phyloP scores from a whole-genome alignment of 2,329 filamentous ascomycete species.

The Fusarium redolens region DNA sequence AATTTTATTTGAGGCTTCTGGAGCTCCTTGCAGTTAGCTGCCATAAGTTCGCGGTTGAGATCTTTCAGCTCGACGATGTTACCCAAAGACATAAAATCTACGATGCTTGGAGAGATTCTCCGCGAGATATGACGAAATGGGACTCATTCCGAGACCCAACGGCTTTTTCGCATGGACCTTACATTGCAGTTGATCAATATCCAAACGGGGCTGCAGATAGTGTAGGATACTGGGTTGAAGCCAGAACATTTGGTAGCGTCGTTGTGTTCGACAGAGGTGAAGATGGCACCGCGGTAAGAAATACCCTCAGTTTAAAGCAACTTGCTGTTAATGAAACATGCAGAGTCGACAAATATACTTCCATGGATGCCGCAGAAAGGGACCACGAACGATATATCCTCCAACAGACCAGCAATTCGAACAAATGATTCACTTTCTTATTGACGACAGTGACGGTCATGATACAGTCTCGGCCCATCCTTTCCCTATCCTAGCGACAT shows the following conservation, averaged over 20 bases:
- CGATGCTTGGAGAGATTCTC: neutral
- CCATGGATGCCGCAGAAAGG: neutral
- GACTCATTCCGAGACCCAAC: constrained; percentile 6
- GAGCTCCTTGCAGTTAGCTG: constrained; percentile 4
- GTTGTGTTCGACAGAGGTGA: constrained; percentile 17
- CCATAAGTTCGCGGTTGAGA: neutral
- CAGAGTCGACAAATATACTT: neutral
- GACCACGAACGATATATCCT: constrained; percentile 11
- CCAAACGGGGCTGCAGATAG: neutral
- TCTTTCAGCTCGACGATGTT: neutral
- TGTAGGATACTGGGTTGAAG: constrained; percentile 26
- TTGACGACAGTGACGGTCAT: neutral
- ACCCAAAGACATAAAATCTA: neutral
- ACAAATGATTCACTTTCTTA: neutral
- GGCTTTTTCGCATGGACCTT: neutral
- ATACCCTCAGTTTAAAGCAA: rapidly evolving
- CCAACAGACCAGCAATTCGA: neutral
- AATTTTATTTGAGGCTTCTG: neutral
- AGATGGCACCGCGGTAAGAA: neutral
- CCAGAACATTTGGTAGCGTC: constrained; percentile 12
- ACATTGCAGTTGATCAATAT: constrained; percentile 2
- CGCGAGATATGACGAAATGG: neutral
- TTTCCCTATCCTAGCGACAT: neutral
- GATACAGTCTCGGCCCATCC: neutral
- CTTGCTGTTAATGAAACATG: rapidly evolving